Evolutionary conservation across 2,329 filamentous ascomycete species (phyloP).

Genomic region (Penicillium capsulatum): DNA sequence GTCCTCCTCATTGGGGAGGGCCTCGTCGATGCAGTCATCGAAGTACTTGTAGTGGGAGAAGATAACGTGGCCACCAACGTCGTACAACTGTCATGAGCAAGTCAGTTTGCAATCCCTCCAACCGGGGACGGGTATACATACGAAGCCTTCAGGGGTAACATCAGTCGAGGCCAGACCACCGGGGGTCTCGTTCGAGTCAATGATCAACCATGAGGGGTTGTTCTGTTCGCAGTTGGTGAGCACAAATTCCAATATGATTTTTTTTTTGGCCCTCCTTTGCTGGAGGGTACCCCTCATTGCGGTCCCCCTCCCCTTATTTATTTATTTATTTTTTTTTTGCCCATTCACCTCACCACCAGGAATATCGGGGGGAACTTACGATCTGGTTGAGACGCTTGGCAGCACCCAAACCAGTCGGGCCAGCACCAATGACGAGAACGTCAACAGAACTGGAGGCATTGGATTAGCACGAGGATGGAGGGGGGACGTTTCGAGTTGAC

Average conservation of each 20-base stretch:
- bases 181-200: conserved; percentile 86
- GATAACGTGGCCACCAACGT: conserved; percentile 97
- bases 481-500: conserved; percentile 6
- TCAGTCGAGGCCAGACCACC: conserved; percentile 96
- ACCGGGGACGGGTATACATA: conserved; percentile 60
- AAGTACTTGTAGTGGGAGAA: conserved; percentile 99
- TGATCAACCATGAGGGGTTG: conserved; percentile 89
- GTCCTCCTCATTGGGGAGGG: conserved; percentile 85
- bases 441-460: conserved; percentile 69
- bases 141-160: conserved; percentile 91
- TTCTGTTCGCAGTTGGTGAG: conserved; percentile 53
- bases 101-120: conserved; percentile 7
- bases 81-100: conserved; percentile 71
- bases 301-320: conserved; percentile 14
- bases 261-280: conserved; percentile 17
- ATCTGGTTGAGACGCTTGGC: conserved; percentile 97
- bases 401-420: conserved; percentile 93
- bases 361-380: conserved; percentile 52
- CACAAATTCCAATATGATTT: conserved; percentile 21
- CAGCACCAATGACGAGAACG: conserved; percentile 95
- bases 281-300: conserved; percentile 1
- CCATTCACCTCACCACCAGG: conserved; percentile 3
- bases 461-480: conserved; percentile 1
- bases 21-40: conserved; percentile 97
- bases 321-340: conserved; percentile 12